These are phyloP conservation scores for Cryphonectria parasitica DNA, from an alignment of 2,329 filamentous ascomycete genomes.

Conservation along the genomic window DNA sequence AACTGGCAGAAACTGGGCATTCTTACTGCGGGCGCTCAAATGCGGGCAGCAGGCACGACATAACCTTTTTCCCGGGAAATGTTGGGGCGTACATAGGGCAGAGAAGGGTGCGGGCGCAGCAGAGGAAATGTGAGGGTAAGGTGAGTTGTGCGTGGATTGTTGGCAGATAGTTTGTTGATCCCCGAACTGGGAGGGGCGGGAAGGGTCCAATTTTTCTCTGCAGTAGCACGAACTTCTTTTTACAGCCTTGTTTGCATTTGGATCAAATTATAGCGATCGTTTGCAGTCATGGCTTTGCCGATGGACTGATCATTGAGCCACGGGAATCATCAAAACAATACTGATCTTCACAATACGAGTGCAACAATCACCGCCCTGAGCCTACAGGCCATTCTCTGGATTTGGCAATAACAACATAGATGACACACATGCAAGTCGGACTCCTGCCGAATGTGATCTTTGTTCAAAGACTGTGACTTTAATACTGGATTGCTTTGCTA, in stretches of 20 bases:
- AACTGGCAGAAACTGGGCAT: background rate
- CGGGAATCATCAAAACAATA: background rate
- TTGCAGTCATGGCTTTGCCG: background rate
- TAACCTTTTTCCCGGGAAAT: background rate
- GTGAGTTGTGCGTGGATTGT: background rate
- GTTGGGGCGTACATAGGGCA: background rate
- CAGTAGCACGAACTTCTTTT: background rate
- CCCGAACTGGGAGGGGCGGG: background rate
- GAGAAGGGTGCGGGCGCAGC: background rate
- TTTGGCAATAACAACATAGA: background rate
- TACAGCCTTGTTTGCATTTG: background rate
- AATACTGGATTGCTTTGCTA: background rate
- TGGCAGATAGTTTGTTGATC: constrained; percentile 3
- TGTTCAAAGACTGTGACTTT: background rate
- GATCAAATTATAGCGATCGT: background rate
- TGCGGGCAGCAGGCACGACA: constrained; percentile 14
- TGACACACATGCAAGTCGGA: background rate
- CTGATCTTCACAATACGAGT: background rate
- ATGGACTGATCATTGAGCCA: background rate
- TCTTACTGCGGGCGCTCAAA: constrained; percentile 15
- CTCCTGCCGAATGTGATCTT: background rate
- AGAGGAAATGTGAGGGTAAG: background rate
- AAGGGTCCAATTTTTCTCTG: background rate
- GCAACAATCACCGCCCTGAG: background rate
- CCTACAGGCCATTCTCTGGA: background rate